Base-by-base conservation (phyloP, 352 stramenopile genomes). In the Phytophthora cajani region DNA sequence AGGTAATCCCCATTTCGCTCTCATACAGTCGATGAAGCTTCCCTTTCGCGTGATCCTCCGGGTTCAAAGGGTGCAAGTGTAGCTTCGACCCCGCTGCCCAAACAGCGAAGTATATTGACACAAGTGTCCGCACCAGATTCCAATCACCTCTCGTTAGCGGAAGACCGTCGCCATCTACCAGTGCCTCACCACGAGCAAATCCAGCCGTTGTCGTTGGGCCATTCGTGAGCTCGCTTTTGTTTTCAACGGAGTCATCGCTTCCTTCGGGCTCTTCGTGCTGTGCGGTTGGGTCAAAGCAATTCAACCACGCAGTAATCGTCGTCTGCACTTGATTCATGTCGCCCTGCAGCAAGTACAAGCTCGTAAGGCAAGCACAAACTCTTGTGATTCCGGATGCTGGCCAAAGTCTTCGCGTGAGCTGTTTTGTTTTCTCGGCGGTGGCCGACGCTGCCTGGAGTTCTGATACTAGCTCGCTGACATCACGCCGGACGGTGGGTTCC, bases 131-230 rank as follows among this genome's bases (percentile, higher is more conserved):
- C 32, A 96, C 89, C 16, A 96, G 62, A 17, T 88, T 91, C 89
- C 89, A 96, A 46, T 96, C 89, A 46, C 79, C 85, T 50, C 89
- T 77, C 3, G 88, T 95, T 25, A 96, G 75, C 2, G 89, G 89
- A 44, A 96, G 67, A 0, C 85, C 82, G 62, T 95, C 89, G 5
- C 87, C 88, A 62, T 94, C 88, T 5, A 93, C 69, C 40, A 95
- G 71, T 40, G 84, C 88, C 52, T 95, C 85, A 7, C 86, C 88
- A 40, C 84, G 71, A 6, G 82, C 81, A 72, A 92, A 92, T 16
- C 84, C 84, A 64, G 47, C 19, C 19, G 49, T 33, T 12, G 57
- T 30, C 19, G 36, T 57, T 47, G 50, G 33, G 6, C 33, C 57
- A 64, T 72, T 77, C 17, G 64, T 69, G 21, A 71, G 44, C 2